Evolutionary conservation across 768 basidiomycete genomes (phyloP), one percentile per base, ranked within the genome.

Genomic region (Piloderma croceum): DNA sequence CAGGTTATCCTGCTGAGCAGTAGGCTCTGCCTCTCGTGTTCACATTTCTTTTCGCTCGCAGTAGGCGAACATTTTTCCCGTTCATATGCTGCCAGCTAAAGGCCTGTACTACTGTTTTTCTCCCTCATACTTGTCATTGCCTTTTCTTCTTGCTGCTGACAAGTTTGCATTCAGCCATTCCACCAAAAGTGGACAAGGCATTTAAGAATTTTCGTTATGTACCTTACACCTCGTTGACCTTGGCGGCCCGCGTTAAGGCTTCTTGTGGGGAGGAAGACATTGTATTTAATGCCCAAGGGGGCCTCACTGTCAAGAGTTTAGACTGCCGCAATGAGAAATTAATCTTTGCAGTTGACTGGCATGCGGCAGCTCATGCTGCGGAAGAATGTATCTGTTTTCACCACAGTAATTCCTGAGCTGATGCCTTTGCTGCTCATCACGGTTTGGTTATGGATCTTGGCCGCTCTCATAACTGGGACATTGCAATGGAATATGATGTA

Each of bases 151-250:
- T 38, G n/a, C 10, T 12, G 23, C n/a, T n/a, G n/a, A n/a, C n/a
- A n/a, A n/a, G n/a, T n/a, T n/a, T 37, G 21, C 21, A 24, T 35
- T n/a, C 46, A 57, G 56, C 49, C 7, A 34, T 56, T 11, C 56
- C 53, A 1, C 39, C 44, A 1, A 42, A 42, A 4, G 48, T 52
- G 1, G 48, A 57, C 4, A 42, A 47, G 4, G 51, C 50, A 6
- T 47, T 56, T 17, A 39, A 37, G 5, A 17, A 20, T 3, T 49
- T 38, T 24, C 34, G 34, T 6, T 57, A 59, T 37, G 45, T 58
- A 1, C 55, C 57, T 1, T 59, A 58, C 47, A 45, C 47, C 1
- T 24, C 52, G 5, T 43, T 61, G 3, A 37, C 57, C 1, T 12
- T 24, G 7, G 19, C 37, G 1, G 56, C 48, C 3, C 6, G 47